These are phyloP conservation scores for Panaeolus cyanescens DNA, from an alignment of 768 basidiomycete species.

Conservation along the genomic window DNA sequence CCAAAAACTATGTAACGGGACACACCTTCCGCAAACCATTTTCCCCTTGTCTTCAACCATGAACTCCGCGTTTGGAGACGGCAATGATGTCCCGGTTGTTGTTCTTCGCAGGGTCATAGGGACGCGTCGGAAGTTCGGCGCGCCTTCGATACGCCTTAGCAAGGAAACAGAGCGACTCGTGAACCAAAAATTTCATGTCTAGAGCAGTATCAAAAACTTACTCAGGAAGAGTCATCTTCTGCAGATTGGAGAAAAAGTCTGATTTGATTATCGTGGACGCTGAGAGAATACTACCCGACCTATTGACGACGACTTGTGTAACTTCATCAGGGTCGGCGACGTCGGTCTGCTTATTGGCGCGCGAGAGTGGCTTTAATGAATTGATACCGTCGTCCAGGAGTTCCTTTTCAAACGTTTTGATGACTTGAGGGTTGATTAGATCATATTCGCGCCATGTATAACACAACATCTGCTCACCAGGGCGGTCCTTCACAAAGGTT, in stretches of 20 bases:
- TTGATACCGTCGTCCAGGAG: conserved; percentile 76
- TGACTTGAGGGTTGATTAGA: conserved; percentile 50
- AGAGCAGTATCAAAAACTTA: conserved; percentile 27
- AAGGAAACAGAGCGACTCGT: background rate
- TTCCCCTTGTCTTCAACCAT: conserved; percentile 46
- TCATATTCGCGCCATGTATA: background rate
- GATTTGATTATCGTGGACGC: conserved; percentile 94
- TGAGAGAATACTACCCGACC: conserved; percentile 84
- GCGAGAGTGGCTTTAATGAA: conserved; percentile 80
- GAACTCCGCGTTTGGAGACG: conserved; percentile 30
- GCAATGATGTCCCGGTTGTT: conserved; percentile 26
- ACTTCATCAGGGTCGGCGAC: conserved; percentile 92
- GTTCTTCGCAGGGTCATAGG: conserved; percentile 58
- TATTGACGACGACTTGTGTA: conserved; percentile 78
- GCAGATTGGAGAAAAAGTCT: conserved; percentile 90
- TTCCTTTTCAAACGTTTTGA: conserved; percentile 95
- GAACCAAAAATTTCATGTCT: background rate
- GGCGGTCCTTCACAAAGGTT: conserved; percentile 78
- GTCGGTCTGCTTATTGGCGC: conserved; percentile 64
- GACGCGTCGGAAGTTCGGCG: conserved; percentile 89
- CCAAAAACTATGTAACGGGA: background rate
- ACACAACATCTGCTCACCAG: conserved; percentile 52
- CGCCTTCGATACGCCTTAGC: conserved; percentile 84
- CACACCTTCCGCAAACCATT: conserved; percentile 79
- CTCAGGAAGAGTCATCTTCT: conserved; percentile 97